Base-by-base conservation (phyloP, 129 eudicot genomes). In the Kitagawia praeruptora region DNA sequence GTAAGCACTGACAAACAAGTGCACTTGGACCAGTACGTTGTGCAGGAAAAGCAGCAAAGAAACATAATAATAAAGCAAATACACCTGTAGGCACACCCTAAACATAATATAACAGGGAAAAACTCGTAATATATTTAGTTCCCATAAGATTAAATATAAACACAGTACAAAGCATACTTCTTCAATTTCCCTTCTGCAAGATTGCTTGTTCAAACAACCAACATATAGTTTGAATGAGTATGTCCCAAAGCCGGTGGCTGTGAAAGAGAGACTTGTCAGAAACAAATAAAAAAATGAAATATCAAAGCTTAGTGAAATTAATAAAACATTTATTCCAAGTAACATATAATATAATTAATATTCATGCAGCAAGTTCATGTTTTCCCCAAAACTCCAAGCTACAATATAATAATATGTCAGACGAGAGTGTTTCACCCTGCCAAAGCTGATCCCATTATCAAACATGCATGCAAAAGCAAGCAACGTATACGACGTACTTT, bases 141-240 rank as follows among this genome's bases (percentile, higher is more conserved):
- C n/a, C 16, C 37, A 41, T 39, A 25, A 2, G 75, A 25, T 39
- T 39, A 63, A 53, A 27, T 44, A n/a, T 54, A 42, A 81, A 39
- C 16, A 75, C 71, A 67, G 54, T 41, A 47, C 70, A 81, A 88
- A 79, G 44, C 90, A 81, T 87, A 93, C 98, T 74, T 89, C 89
- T 84, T 83, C 91, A 84, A 94, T 85, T 78, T 94, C 97, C 48
- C 78, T 76, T 74, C 67, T 77, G 37, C 90, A 77, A 70, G 97
- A 96, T 79, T 87, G 93, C 87, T 78, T 91, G 89, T 87, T 91
- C 86, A 93, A 28, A 81, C 76, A 75, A 87, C 89, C 87, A 82
- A 87, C 98, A 87, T 85, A 94, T 75, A 94, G 74, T 83, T 94
- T 92, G 85, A 72, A 85, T 61, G 75, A 61, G 76, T 70, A 83